Conservation (phyloP, 108 stramenopile species). For the Schizochytrium sp. region DNA sequence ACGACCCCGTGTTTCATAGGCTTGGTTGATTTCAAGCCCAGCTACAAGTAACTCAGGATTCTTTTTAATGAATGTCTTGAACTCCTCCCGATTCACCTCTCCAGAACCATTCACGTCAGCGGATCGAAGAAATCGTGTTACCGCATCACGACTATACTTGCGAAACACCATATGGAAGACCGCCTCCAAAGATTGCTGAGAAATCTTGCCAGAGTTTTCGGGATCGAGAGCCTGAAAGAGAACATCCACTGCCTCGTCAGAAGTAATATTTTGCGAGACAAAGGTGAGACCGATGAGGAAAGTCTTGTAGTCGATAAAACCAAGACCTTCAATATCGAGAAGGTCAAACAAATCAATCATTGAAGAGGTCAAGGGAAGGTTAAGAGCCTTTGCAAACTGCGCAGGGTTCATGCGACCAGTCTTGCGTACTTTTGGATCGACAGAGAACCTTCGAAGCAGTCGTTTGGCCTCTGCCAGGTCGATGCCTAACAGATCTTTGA, state of each 20-base stretch:
- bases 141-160: not conserved
- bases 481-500: conserved; percentile 32
- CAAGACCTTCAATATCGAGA: conserved; percentile 47
- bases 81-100: not conserved
- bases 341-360: conserved; percentile 59
- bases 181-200: not conserved
- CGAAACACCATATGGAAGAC: not conserved
- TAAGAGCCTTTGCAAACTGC: conserved; percentile 58
- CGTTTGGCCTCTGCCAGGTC: conserved; percentile 40
- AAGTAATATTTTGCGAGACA: not conserved
- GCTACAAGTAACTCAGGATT: conserved; percentile 10
- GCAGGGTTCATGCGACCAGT: conserved; percentile 5
- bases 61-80: not conserved
- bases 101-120: not conserved
- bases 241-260: conserved; percentile 4
- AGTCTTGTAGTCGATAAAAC: conserved; percentile 61
- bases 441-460: not conserved
- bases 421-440: conserved; percentile 17
- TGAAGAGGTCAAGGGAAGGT: not conserved
- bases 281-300: conserved; percentile 63
- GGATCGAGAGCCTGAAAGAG: conserved; percentile 35
- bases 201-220: not conserved
- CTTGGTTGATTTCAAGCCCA: not conserved
- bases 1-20: not conserved
- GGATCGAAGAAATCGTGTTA: not conserved